Evolutionary conservation across 345 rosid species (phyloP).

Genomic region (Arabidopsis arenosa): DNA sequence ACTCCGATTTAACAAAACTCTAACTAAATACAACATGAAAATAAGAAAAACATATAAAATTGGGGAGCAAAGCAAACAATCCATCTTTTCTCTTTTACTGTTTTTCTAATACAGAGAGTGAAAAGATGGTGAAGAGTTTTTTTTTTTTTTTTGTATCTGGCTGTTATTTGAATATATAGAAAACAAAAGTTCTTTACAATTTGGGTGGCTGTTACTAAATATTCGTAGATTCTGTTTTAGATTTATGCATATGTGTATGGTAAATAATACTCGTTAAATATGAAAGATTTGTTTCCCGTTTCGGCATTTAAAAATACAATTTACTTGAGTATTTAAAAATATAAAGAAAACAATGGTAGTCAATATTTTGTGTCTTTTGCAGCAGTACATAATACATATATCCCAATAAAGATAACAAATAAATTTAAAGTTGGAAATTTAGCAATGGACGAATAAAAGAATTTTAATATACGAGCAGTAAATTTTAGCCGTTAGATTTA

Average conservation of each 20-base stretch:
- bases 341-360: no score
- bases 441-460: no score
- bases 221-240: background rate
- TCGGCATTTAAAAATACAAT: no score
- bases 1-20: conserved; percentile 30
- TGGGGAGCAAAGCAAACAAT: conserved; percentile 41
- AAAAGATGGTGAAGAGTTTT: conserved; percentile 22
- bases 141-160: background rate
- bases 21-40: conserved; percentile 13
- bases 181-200: background rate
- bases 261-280: background rate
- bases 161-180: background rate
- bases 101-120: background rate
- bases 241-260: background rate
- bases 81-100: conserved; percentile 15
- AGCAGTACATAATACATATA: no score
- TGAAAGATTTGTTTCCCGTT: conserved; percentile 13
- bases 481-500: no score
- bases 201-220: background rate
- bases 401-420: no score
- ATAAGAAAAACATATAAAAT: conserved; percentile 16
- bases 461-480: no score
- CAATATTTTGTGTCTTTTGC: no score
- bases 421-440: no score
- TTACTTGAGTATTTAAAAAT: no score